phyloP scores from a whole-genome alignment of 148 eudicot genomes.

The Diospyros lotus region DNA sequence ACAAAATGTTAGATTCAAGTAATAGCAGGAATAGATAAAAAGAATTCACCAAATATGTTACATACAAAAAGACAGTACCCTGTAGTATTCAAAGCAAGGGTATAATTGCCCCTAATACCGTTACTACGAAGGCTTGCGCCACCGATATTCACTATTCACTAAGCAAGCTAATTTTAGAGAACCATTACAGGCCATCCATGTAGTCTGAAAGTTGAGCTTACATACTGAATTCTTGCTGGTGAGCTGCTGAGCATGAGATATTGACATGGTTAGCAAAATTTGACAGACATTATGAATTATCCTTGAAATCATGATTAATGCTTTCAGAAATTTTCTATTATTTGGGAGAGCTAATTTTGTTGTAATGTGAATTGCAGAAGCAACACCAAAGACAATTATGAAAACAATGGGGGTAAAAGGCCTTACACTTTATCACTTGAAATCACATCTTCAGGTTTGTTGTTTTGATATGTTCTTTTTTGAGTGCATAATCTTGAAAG shows the following conservation, averaged over 20 bases:
- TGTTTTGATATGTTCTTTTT: constrained; percentile 8
- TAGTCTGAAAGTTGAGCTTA: not conserved
- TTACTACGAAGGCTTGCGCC: no score
- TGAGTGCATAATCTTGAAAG: not conserved
- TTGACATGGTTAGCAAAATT: not conserved
- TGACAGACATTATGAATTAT: no score
- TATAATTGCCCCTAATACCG: no score
- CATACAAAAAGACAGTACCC: no score
- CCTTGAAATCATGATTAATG: not conserved
- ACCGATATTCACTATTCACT: no score
- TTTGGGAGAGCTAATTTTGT: constrained; percentile 3
- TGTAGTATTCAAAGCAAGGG: no score
- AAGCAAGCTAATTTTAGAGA: no score
- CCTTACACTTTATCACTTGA: constrained; percentile 80
- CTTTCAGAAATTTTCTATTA: not conserved
- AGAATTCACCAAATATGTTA: no score
- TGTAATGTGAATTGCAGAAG: constrained; percentile 40
- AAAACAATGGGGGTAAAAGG: constrained; percentile 91
- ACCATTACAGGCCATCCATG: no score
- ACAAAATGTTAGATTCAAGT: no score
- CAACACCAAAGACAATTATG: constrained; percentile 82
- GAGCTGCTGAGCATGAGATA: not conserved
- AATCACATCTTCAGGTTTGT: constrained; percentile 72
- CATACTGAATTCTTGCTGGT: not conserved
- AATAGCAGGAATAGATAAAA: no score